A percentile compares a stretch with the other conserved stretches of the same genome.
These are phyloP conservation scores for Colletotrichum sp. DNA, from an alignment of 2,329 filamentous ascomycete genomes.

Conservation along the genomic window DNA sequence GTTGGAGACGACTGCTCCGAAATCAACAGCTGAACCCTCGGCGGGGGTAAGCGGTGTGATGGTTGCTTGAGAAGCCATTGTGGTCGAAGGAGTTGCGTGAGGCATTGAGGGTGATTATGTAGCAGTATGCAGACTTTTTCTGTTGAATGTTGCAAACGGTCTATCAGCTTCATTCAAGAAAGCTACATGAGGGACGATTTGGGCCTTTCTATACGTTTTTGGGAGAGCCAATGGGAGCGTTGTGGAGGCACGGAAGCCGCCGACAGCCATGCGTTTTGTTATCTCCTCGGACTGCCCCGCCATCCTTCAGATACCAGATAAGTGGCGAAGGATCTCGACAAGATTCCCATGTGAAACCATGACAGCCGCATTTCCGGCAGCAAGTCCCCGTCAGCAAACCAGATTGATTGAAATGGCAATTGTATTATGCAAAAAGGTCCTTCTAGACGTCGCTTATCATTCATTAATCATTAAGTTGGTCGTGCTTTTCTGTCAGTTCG, in stretches of 20 bases:
- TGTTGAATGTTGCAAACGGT: not conserved
- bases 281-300: constrained; percentile 11
- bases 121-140: not conserved
- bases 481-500: not conserved
- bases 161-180: not conserved
- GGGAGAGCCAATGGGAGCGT: not conserved
- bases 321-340: not conserved
- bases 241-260: constrained; percentile 14
- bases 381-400: not conserved
- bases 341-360: not conserved
- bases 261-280: not conserved
- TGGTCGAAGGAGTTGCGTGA: not conserved
- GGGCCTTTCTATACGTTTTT: not conserved
- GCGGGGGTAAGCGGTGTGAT: constrained; percentile 42
- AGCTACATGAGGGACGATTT: accelerated
- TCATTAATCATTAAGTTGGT: not conserved
- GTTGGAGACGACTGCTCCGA: constrained; percentile 65
- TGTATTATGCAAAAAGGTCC: not conserved
- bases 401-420: not conserved
- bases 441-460: not conserved
- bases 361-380: not conserved
- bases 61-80: constrained; percentile 15
- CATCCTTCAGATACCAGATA: not conserved
- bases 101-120: not conserved
- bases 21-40: constrained; percentile 51